These are phyloP conservation scores for Silene noctiflora DNA, from an alignment of 179 eudicot genomes.

Conservation along the genomic window DNA sequence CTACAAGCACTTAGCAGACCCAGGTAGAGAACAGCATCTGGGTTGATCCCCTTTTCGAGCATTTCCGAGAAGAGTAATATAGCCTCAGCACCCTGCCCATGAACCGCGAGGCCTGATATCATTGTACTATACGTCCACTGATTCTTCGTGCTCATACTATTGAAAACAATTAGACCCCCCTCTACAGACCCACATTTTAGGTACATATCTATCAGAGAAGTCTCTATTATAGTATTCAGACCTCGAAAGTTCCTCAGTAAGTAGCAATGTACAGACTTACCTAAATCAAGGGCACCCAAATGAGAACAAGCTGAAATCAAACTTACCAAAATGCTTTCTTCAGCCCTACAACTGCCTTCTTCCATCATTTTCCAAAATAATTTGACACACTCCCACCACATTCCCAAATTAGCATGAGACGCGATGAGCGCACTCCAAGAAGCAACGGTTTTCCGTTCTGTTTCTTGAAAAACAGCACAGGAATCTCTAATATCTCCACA, in stretches of 20 bases:
- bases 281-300: constrained; percentile 57
- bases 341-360: constrained; percentile 46
- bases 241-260: constrained; percentile 53
- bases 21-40: constrained; percentile 64
- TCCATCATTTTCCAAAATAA: constrained; percentile 43
- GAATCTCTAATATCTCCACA: constrained; percentile 44
- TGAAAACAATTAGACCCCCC: constrained; percentile 49
- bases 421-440: constrained; percentile 83
- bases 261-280: constrained; percentile 57
- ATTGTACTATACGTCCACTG: constrained; percentile 53
- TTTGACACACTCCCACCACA: constrained; percentile 57
- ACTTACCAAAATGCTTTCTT: constrained; percentile 66
- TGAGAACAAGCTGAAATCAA: constrained; percentile 67
- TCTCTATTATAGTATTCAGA: constrained; percentile 59
- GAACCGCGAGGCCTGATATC: constrained; percentile 69
- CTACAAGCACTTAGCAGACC: constrained; percentile 72
- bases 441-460: constrained; percentile 52
- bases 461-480: constrained; percentile 50
- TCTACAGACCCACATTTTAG: constrained; percentile 59
- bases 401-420: constrained; percentile 47
- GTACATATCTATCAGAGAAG: constrained; percentile 77
- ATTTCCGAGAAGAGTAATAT: constrained; percentile 49
- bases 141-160: constrained; percentile 51
- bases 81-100: constrained; percentile 54
- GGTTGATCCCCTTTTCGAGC: constrained; percentile 54